phyloP scores from a whole-genome alignment of 345 rosid genomes.

The Jatropha curcas region DNA sequence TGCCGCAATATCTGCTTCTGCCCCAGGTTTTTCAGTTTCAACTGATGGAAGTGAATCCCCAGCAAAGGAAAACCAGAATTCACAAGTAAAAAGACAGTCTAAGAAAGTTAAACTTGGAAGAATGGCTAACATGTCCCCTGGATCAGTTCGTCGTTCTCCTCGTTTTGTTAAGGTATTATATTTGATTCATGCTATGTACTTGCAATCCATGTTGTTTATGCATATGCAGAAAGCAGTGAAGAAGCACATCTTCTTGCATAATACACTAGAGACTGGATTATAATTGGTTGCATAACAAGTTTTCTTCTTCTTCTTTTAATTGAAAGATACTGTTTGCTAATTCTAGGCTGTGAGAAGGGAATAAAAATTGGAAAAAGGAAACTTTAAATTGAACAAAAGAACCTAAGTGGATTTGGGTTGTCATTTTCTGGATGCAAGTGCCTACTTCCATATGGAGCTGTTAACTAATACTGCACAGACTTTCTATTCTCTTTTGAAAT shows the following conservation, averaged over 20 bases:
- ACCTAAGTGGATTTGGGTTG: neutral
- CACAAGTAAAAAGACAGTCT: slow-evolving; percentile 12
- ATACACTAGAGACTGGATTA: neutral
- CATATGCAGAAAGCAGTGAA: neutral
- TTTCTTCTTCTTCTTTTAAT: neutral
- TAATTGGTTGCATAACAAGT: neutral
- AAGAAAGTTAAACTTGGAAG: slow-evolving; percentile 38
- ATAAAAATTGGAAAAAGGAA: neutral
- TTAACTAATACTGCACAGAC: neutral
- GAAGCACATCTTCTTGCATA: neutral
- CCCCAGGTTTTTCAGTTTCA: slow-evolving; percentile 59
- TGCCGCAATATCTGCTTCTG: slow-evolving; percentile 55
- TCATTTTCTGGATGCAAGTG: neutral
- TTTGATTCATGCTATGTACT: neutral
- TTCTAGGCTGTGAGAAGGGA: neutral
- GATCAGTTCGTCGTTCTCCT: slow-evolving; percentile 58
- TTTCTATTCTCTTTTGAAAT: neutral
- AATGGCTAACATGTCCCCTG: slow-evolving; percentile 46
- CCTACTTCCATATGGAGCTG: neutral
- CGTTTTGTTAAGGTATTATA: slow-evolving; percentile 50
- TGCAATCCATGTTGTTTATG: neutral
- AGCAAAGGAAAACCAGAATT: slow-evolving; percentile 37
- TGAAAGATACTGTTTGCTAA: neutral
- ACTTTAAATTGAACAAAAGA: neutral
- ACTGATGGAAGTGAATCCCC: slow-evolving; percentile 58